Evolutionary conservation across 2,329 filamentous ascomycete species (phyloP).

Genomic region (Cytospora mali): DNA sequence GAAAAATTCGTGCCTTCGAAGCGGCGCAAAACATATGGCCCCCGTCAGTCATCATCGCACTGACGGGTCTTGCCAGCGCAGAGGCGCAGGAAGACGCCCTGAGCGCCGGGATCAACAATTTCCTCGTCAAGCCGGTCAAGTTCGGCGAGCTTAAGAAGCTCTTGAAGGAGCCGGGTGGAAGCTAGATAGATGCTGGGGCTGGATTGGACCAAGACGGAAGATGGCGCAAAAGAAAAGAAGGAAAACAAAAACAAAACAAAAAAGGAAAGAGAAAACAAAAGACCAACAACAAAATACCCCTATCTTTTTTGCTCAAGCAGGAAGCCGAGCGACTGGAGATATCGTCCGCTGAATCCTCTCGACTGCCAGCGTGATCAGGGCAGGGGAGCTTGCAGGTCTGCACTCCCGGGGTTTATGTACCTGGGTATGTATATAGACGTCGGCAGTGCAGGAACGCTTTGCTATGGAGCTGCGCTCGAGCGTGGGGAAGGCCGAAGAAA

Average conservation of each 20-base stretch:
- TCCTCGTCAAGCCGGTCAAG: slow-evolving; percentile 54
- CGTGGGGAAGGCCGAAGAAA: background rate
- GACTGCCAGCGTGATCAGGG: background rate
- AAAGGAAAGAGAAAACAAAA: too few species aligned
- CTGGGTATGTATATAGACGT: too few species aligned
- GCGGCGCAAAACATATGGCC: slow-evolving; percentile 40
- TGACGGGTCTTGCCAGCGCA: slow-evolving; percentile 55
- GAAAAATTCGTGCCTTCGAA: slow-evolving; percentile 52
- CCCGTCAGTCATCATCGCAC: slow-evolving; percentile 51
- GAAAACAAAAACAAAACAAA: too few species aligned
- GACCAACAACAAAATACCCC: too few species aligned
- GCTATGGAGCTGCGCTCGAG: background rate
- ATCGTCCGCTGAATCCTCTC: background rate
- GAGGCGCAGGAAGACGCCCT: slow-evolving; percentile 53
- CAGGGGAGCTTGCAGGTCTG: background rate
- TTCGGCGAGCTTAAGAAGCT: slow-evolving; percentile 46
- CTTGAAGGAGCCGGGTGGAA: slow-evolving; percentile 23
- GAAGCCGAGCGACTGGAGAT: background rate
- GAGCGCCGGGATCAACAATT: slow-evolving; percentile 51
- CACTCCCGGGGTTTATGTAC: too few species aligned
- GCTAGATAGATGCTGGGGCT: background rate
- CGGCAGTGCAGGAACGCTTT: background rate
- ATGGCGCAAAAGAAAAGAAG: too few species aligned
- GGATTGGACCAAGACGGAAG: background rate
- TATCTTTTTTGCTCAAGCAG: background rate